These are phyloP conservation scores for Ophidiomyces ophidiicola DNA, from an alignment of 2,329 filamentous ascomycete genomes.

Conservation along the genomic window DNA sequence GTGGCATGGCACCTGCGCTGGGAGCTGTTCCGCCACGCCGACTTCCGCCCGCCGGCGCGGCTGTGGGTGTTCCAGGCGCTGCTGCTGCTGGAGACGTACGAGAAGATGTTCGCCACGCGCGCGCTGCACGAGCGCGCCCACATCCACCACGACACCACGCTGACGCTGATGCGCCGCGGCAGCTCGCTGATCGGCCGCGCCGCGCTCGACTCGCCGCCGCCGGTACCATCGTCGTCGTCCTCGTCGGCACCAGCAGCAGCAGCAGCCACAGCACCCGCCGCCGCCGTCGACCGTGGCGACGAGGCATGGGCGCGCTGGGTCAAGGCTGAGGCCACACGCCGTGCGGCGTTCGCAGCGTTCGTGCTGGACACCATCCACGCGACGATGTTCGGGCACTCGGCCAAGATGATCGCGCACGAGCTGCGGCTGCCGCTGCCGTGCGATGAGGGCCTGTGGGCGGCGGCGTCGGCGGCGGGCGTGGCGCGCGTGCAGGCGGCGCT, in stretches of 20 bases:
- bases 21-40: slow-evolving; percentile 85
- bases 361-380: slow-evolving; percentile 92
- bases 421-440: slow-evolving; percentile 84
- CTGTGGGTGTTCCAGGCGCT: slow-evolving; percentile 92
- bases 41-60: slow-evolving; percentile 84
- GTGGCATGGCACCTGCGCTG: slow-evolving; percentile 86
- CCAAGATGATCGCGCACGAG: slow-evolving; percentile 93
- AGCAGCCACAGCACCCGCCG: slow-evolving; percentile 36
- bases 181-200: slow-evolving; percentile 81
- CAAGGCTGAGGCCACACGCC: slow-evolving; percentile 76
- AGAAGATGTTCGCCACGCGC: slow-evolving; percentile 94
- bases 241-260: slow-evolving; percentile 37
- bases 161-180: slow-evolving; percentile 88
- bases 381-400: slow-evolving; percentile 95
- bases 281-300: slow-evolving; percentile 47
- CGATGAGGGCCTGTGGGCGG: slow-evolving; percentile 85
- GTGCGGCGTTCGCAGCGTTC: slow-evolving; percentile 87
- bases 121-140: slow-evolving; percentile 87
- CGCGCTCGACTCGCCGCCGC: slow-evolving; percentile 72
- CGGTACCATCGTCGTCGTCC: slow-evolving; percentile 57
- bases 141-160: slow-evolving; percentile 89
- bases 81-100: slow-evolving; percentile 78
- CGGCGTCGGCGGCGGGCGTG: slow-evolving; percentile 76
- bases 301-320: slow-evolving; percentile 97
- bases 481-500: slow-evolving; percentile 70